A percentile compares a stretch with the other conserved stretches of the same genome.
Evolutionary conservation across 495 filamentous ascomycete genomes (phyloP).

Genomic region (Extremus antarcticus): DNA sequence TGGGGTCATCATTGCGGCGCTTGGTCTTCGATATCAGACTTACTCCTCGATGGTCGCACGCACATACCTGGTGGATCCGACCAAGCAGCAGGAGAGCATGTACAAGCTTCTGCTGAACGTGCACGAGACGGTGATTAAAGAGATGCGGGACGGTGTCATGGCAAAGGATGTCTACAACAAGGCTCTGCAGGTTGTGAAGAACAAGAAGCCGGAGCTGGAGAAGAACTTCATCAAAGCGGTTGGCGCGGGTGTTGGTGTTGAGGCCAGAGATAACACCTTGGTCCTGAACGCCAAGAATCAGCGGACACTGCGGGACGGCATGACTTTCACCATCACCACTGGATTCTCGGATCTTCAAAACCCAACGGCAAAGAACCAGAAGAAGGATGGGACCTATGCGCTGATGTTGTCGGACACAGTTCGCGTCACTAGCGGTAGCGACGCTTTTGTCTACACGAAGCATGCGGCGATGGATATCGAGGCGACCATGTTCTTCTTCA

Average conservation of each 20-base stretch:
- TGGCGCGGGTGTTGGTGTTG: slow-evolving; percentile 84
- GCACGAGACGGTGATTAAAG: slow-evolving; percentile 77
- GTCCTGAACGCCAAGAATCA: slow-evolving; percentile 75
- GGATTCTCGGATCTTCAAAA: slow-evolving; percentile 84
- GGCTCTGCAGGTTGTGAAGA: slow-evolving; percentile 61
- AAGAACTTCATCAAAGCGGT: slow-evolving; percentile 85
- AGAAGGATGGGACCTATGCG: slow-evolving; percentile 67
- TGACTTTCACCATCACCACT: slow-evolving; percentile 83
- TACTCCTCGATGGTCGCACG: slow-evolving; percentile 84
- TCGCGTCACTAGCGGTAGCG: slow-evolving; percentile 49
- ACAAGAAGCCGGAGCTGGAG: slow-evolving; percentile 89
- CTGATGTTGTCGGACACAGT: slow-evolving; percentile 88
- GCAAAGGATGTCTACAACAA: slow-evolving; percentile 90
- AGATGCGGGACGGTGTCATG: slow-evolving; percentile 74
- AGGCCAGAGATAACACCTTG: slow-evolving; percentile 71
- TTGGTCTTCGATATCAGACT: slow-evolving; percentile 87
- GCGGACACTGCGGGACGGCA: slow-evolving; percentile 78
- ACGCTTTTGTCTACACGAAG: slow-evolving; percentile 81
- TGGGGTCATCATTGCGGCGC: slow-evolving; percentile 80
- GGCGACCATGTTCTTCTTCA: slow-evolving; percentile 93
- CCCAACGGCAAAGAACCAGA: slow-evolving; percentile 68
- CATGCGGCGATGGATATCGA: slow-evolving; percentile 84
- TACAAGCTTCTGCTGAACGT: slow-evolving; percentile 86
- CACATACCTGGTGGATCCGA: slow-evolving; percentile 94
- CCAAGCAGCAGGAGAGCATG: slow-evolving; percentile 82